A percentile compares a stretch with the other conserved stretches of the same genome.
Conservation (phyloP, 106 monocot genomes). For the Platanthera zijinensis region DNA sequence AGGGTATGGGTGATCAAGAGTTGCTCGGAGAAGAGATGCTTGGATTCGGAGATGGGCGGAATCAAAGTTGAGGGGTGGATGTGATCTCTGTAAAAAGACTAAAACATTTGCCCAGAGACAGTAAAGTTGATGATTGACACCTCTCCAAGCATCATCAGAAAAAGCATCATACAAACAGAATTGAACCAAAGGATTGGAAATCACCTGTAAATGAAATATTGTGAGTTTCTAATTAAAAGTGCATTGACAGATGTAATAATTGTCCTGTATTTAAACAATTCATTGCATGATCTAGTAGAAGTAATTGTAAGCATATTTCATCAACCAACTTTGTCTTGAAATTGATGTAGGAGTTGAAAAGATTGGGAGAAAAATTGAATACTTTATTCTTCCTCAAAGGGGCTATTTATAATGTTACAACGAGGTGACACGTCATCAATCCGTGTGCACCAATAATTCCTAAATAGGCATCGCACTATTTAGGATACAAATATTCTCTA, state of each 20-base stretch:
- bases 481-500: too few relatives aligned
- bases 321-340: too few relatives aligned
- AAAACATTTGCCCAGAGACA: constrained; percentile 30
- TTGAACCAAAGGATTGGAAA: constrained; percentile 23
- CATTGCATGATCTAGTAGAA: neutral
- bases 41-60: constrained; percentile 22
- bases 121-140: constrained; percentile 18
- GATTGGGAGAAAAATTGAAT: too few relatives aligned
- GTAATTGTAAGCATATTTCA: neutral
- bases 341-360: too few relatives aligned
- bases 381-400: too few relatives aligned
- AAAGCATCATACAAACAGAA: constrained; percentile 20
- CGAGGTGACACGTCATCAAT: too few relatives aligned
- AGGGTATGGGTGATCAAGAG: constrained; percentile 35
- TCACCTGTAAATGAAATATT: constrained; percentile 22
- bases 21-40: constrained; percentile 25
- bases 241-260: too few relatives aligned
- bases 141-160: constrained; percentile 6
- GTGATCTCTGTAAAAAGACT: constrained; percentile 22
- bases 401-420: too few relatives aligned
- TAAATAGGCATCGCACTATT: too few relatives aligned
- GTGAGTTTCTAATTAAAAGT: neutral
- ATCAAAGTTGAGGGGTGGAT: constrained; percentile 29
- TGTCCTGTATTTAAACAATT: neutral
- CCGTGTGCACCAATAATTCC: too few relatives aligned